A percentile compares a stretch with the other conserved stretches of the same genome.
Conservation (phyloP, 345 rosid species). For the Ceriops tagal region DNA sequence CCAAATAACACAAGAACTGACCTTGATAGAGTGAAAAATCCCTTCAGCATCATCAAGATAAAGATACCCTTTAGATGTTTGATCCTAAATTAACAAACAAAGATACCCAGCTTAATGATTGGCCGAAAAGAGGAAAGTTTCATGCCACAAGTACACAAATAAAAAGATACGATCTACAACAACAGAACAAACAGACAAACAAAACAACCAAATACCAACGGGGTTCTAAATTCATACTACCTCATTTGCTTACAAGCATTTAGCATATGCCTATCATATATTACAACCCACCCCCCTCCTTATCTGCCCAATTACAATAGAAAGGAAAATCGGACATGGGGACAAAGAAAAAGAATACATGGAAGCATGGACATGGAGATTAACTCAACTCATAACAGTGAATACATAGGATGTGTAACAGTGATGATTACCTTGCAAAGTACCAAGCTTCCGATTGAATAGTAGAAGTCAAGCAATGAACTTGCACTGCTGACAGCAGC, state of each 20-base stretch:
- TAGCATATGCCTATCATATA: not conserved
- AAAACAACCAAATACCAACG: constrained; percentile 4
- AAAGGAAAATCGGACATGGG: not conserved
- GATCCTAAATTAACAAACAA: constrained; percentile 44
- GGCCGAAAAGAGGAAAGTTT: too few relatives aligned
- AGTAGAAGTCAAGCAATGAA: constrained; percentile 69
- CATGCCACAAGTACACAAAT: not conserved
- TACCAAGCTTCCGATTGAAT: constrained; percentile 62
- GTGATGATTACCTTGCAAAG: constrained; percentile 66
- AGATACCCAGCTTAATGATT: too few relatives aligned
- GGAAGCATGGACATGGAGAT: not conserved
- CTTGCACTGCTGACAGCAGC: constrained; percentile 54
- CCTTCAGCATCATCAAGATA: constrained; percentile 74
- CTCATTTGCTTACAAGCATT: not conserved
- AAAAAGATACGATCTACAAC: constrained; percentile 1
- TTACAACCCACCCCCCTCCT: not conserved
- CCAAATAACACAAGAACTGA: constrained; percentile 32
- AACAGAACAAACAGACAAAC: not conserved
- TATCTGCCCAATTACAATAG: not conserved
- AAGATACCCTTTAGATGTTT: constrained; percentile 51
- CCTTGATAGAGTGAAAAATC: constrained; percentile 80
- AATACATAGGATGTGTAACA: not conserved
- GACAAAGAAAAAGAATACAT: not conserved
- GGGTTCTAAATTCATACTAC: not conserved
- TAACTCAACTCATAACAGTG: not conserved